Conservation (phyloP, 805 yeast genomes). For the Ogataea ganodermae region DNA sequence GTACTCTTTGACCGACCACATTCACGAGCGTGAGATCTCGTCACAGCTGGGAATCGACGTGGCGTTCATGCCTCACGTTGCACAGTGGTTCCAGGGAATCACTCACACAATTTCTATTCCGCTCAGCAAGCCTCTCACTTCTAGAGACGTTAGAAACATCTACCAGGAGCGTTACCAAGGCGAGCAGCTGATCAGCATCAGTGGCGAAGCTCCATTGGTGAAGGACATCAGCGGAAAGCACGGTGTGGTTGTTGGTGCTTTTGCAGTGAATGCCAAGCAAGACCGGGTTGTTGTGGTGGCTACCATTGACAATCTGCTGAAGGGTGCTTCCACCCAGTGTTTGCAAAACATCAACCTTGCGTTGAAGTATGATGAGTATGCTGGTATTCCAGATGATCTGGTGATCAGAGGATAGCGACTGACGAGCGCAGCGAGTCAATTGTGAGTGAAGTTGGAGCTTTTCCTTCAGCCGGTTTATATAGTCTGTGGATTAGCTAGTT, state of each 20-base stretch:
- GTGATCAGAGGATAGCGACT: slow-evolving; percentile 44
- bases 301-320: slow-evolving; percentile 90
- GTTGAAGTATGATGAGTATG: slow-evolving; percentile 89
- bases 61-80: slow-evolving; percentile 96
- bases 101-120: slow-evolving; percentile 91
- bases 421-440: background rate
- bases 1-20: slow-evolving; percentile 93
- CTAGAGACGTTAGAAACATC: slow-evolving; percentile 80
- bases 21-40: slow-evolving; percentile 94
- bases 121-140: slow-evolving; percentile 65
- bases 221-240: slow-evolving; percentile 91
- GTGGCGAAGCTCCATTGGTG: slow-evolving; percentile 93
- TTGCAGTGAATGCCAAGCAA: slow-evolving; percentile 85
- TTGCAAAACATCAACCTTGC: slow-evolving; percentile 92
- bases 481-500: no score
- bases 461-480: background rate
- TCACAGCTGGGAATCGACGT: slow-evolving; percentile 73
- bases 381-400: slow-evolving; percentile 83
- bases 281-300: slow-evolving; percentile 93
- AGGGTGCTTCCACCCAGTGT: slow-evolving; percentile 99
- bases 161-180: slow-evolving; percentile 87
- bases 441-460: no score
- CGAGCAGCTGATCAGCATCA: slow-evolving; percentile 80
- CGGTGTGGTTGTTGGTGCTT: slow-evolving; percentile 94
- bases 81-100: slow-evolving; percentile 99